These are phyloP conservation scores for Bullera alba DNA, from an alignment of 768 basidiomycete species.

Conservation along the genomic window DNA sequence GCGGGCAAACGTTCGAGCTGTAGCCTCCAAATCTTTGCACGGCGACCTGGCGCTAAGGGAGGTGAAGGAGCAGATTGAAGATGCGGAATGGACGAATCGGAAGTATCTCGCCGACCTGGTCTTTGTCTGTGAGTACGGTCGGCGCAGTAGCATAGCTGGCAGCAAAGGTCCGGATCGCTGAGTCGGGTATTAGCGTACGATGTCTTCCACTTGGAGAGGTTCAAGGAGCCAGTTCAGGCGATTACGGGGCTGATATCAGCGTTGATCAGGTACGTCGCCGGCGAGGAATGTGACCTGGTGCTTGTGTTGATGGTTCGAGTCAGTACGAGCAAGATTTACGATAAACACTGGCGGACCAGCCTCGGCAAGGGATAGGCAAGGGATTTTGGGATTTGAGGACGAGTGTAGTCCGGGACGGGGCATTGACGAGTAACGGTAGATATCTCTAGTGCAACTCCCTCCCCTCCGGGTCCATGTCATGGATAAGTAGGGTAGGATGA, in stretches of 20 bases:
- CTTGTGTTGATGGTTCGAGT: not conserved
- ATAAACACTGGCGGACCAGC: slow-evolving; percentile 25
- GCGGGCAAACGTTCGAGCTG: not conserved
- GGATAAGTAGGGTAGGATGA: too few species aligned
- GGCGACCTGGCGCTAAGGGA: too few species aligned
- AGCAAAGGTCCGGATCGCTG: not conserved
- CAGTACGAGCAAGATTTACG: slow-evolving; percentile 33
- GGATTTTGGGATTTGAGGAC: not conserved
- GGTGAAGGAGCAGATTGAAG: slow-evolving; percentile 11
- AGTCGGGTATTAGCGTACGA: slow-evolving; percentile 29
- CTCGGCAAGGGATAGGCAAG: slow-evolving; percentile 22
- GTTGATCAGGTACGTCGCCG: slow-evolving; percentile 24
- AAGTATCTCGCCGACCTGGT: slow-evolving; percentile 36
- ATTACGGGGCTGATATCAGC: slow-evolving; percentile 28
- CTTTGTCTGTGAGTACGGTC: slow-evolving; percentile 31
- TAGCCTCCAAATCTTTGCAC: not conserved
- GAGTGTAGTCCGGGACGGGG: too few species aligned
- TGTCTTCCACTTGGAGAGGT: slow-evolving; percentile 26
- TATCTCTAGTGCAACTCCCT: too few species aligned
- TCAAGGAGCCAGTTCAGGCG: slow-evolving; percentile 39
- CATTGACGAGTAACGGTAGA: too few species aligned
- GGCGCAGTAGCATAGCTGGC: not conserved
- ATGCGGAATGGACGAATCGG: slow-evolving; percentile 29
- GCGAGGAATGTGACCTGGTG: not conserved
- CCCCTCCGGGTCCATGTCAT: too few species aligned